Evolutionary conservation across 169 alveolate species (phyloP), one percentile per base, ranked within the genome.

Genomic region (Plasmodium vivax): DNA sequence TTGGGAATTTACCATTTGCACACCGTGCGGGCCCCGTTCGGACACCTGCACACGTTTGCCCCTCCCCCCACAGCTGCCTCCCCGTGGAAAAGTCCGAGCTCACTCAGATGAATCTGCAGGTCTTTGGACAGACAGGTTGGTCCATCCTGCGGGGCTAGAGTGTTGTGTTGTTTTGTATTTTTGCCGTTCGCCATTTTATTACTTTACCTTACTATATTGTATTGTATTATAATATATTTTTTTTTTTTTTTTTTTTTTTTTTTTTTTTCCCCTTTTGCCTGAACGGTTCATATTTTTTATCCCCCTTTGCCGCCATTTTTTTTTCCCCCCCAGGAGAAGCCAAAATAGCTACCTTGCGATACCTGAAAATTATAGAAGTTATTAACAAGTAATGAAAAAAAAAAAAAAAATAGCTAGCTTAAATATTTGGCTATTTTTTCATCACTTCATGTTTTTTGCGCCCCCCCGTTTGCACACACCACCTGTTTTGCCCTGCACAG

Each of bases 51-150:
- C 45, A 56, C 72, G 72, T 16, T 56, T 68, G 43, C 56, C 19
- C 38, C 30, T 62, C 75, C 10, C 62, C 73, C 27, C 72, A 36
- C 73, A 90, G 94, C 27, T 90, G 94, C 75, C 56, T 58, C 38
- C 88, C 94, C 23, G 90, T 90, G 71, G 94, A 90, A 79, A 90
- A 43, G 73, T 77, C 91, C 41, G 94, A 90, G 54, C 45, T 90
- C 16, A 54, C 72, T 38, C 88, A 80, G 73, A 90, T 90, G 94
- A 90, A 90, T 68, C 82, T 90, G 79, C 94, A 90, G 73, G 94
- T 90, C 51, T 90, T 80, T 43, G 94, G 94, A 68, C 94, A 90
- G 82, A 90, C 94, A 80, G 94, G 94, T 85, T 74, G 77, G 38
- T 36, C 81, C 8, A 38, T 19, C 41, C 27, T 27, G 47, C 19